Percentiles rank a stretch among this genome's conserved stretches.
Evolutionary conservation across 2,329 filamentous ascomycete species (phyloP).

Genomic region (Phaeosphaeriaceae sp.): DNA sequence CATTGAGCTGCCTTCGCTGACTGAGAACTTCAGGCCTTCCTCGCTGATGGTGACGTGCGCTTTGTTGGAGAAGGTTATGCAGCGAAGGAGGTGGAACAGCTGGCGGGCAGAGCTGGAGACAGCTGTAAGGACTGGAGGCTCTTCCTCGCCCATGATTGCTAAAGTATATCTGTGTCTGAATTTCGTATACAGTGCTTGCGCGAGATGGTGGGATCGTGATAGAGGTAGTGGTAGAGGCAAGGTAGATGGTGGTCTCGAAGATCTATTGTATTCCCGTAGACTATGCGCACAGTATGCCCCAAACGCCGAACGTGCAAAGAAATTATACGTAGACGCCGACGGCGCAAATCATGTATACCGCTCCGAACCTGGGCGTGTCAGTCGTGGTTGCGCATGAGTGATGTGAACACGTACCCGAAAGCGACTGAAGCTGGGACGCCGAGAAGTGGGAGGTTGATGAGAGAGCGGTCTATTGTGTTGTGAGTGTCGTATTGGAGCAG

Average conservation of each 20-base stretch:
- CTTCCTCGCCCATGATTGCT: constrained; percentile 38
- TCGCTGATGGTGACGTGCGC: constrained; percentile 79
- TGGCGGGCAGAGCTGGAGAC: constrained; percentile 81
- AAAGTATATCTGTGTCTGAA: constrained; percentile 6
- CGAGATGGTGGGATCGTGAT: constrained; percentile 12
- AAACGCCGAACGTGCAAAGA: constrained; percentile 37
- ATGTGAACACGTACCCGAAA: constrained; percentile 74
- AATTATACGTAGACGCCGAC: constrained; percentile 95
- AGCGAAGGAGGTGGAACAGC: constrained; percentile 71
- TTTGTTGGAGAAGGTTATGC: constrained; percentile 68
- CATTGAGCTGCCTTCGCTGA: constrained; percentile 88
- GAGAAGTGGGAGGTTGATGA: constrained; percentile 77
- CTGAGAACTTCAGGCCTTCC: constrained; percentile 85
- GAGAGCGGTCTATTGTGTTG: constrained; percentile 80
- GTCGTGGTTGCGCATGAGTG: neutral
- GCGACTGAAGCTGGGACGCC: constrained; percentile 88
- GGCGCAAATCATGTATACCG: constrained; percentile 98
- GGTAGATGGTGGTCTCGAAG: constrained; percentile 25
- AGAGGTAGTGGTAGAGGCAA: constrained; percentile 16
- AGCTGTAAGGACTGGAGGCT: constrained; percentile 72
- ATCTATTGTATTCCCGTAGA: constrained; percentile 51
- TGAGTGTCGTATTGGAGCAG: constrained; percentile 48
- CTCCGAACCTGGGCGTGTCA: constrained; percentile 75
- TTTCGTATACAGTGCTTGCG: constrained; percentile 4
- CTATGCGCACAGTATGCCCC: constrained; percentile 38